Base-by-base conservation (phyloP, 176 grass and related monocot species). In the Zoysia pacifica region DNA sequence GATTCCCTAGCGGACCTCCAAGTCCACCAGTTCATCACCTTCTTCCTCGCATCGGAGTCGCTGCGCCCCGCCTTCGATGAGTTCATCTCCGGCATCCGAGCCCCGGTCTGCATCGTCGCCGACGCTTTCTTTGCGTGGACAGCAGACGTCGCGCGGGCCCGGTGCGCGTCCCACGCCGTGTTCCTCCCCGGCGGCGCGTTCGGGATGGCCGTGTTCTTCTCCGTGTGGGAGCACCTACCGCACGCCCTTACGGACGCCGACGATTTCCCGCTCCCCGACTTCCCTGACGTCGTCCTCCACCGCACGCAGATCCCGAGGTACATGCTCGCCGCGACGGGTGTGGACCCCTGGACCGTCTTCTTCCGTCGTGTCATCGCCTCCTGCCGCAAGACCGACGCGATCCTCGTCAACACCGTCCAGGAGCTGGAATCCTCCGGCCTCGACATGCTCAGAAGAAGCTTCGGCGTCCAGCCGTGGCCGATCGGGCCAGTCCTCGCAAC, bases 81-180 rank as follows among this genome's bases (percentile, higher is more conserved):
- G 1, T 90, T 88, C 82, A 1, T 96, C 65, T 56, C 82, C 37
- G 46, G 80, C 74, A 62, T 85, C 50, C 10, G 6, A 1, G 38
- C 62, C 68, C 68, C 79, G 0, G 60, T 77, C 76, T 94, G 86
- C 88, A 59, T 94, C 86, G 18, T 94, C 66, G 60, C 83, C 36
- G 88, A 91, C 41, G 50, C 64, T 58, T 94, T 94, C 85, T 86
- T 91, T 49, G 75, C 45, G 36, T 94, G 88, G 91, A 91, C 82
- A 39, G 65, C 77, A 9, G 75, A 88, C 37, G 73, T 86, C 4
- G 82, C 88, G 19, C 78, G 56, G 44, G 85, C 69, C 4, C 76
- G 60, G 4, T 65, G 83, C 52, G 69, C 82, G 12, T 71, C 45
- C 66, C 91, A 94, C 70, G 79, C 86, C 49, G 67, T 86, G 13